These are phyloP conservation scores for Naganishia liquefaciens DNA, from an alignment of 1,284 basidiomycete genomes.

Conservation along the genomic window DNA sequence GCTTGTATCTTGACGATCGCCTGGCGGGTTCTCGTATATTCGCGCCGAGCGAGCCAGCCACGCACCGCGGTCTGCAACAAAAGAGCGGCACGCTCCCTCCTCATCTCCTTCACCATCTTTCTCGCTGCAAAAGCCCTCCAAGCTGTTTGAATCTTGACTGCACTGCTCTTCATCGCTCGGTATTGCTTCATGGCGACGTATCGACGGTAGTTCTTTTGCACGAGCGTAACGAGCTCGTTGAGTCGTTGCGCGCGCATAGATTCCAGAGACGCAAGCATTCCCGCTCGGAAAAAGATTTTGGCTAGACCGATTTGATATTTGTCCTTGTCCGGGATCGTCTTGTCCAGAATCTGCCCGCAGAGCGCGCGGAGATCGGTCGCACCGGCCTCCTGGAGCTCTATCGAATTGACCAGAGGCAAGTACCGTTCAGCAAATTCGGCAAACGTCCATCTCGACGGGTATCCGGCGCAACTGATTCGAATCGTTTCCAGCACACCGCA, in stretches of 20 bases:
- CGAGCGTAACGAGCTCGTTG: conserved; percentile 86
- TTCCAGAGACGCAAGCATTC: conserved; percentile 97
- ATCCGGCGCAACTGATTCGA: conserved; percentile 97
- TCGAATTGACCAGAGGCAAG: conserved; percentile 7
- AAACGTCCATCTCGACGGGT: conserved; percentile 98
- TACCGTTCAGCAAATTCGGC: conserved; percentile 98
- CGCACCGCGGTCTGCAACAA: conserved; percentile 75
- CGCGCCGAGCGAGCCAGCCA: conserved; percentile 71
- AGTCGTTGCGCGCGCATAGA: conserved; percentile 71
- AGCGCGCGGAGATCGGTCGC: conserved; percentile 72
- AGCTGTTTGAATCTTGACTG: conserved; percentile 88
- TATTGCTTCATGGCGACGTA: conserved; percentile 82
- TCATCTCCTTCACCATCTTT: conserved; percentile 68
- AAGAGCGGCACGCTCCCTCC: conserved; percentile 72
- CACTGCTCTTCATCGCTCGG: conserved; percentile 66
- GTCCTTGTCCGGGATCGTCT: conserved; percentile 86
- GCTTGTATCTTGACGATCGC: conserved; percentile 78
- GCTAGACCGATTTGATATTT: conserved; percentile 96
- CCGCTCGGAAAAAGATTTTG: conserved; percentile 99
- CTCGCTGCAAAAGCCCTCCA: conserved; percentile 84
- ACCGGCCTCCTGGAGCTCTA: conserved; percentile 60
- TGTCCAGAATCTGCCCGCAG: conserved; percentile 81
- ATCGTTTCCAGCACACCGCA: conserved; percentile 99
- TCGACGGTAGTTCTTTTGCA: conserved; percentile 95
- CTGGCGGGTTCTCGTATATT: conserved; percentile 65